Evolutionary conservation across 345 rosid species (phyloP).

Genomic region (Citrus maxima): DNA sequence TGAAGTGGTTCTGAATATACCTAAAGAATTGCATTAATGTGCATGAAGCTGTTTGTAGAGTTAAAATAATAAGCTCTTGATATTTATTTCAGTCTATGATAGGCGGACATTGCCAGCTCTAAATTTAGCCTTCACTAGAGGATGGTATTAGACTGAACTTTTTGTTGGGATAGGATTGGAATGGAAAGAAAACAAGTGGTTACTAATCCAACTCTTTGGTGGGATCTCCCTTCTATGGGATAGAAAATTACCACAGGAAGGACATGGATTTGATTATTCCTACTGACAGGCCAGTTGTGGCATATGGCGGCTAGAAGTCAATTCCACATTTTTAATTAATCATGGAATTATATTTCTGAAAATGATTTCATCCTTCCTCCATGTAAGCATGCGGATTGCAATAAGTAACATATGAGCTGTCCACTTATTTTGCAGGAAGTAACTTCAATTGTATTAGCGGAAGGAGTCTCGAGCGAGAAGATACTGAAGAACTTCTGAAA

Average conservation of each 20-base stretch:
- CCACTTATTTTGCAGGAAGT: slow-evolving; percentile 62
- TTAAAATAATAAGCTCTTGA: neutral
- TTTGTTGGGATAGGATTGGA: neutral
- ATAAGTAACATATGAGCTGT: neutral
- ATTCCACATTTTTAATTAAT: neutral
- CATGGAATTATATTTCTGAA: neutral
- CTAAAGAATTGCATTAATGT: neutral
- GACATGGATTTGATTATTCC: neutral
- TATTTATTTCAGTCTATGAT: neutral
- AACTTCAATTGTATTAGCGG: slow-evolving; percentile 67
- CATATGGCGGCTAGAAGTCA: neutral
- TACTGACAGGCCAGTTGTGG: neutral
- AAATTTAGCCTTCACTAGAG: neutral
- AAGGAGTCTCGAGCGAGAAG: slow-evolving; percentile 68
- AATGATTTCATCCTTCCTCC: neutral
- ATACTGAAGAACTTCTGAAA: slow-evolving; percentile 85
- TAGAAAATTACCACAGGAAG: neutral
- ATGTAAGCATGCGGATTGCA: neutral
- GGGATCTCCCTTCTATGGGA: neutral
- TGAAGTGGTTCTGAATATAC: too few relatives aligned
- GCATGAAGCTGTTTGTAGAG: neutral
- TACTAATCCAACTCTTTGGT: neutral
- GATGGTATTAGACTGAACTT: neutral
- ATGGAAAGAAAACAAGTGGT: neutral
- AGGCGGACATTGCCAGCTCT: neutral